A percentile compares a stretch with the other conserved stretches of the same genome.
phyloP scores from a whole-genome alignment of 192 early-diverging fungal species.

The Coemansia asiatica region DNA sequence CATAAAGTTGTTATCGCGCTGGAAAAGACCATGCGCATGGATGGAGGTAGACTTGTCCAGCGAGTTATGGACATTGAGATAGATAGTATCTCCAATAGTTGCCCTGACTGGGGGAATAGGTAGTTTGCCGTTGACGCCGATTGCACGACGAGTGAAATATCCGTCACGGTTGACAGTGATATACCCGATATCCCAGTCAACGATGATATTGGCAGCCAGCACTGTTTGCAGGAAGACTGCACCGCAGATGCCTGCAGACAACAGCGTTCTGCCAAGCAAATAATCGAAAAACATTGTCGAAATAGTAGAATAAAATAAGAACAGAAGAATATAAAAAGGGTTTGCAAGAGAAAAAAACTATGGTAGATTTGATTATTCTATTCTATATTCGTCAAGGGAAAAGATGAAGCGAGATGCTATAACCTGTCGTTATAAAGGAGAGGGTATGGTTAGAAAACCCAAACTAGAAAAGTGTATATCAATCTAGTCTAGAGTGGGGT shows the following conservation, averaged over 20 bases:
- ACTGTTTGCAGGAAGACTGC: not conserved
- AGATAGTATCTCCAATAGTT: constrained; percentile 23
- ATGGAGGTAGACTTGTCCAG: constrained; percentile 61
- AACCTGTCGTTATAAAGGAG: no score
- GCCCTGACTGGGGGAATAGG: constrained; percentile 53
- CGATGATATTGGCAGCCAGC: constrained; percentile 17
- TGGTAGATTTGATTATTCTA: no score
- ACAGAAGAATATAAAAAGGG: not conserved
- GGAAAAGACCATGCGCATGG: constrained; percentile 78
- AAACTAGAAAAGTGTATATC: no score
- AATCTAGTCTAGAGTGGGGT: no score
- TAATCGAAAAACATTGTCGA: not conserved
- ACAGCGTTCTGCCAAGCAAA: not conserved
- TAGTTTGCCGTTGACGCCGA: constrained; percentile 63
- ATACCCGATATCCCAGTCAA: constrained; percentile 68
- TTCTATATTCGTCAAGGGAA: no score
- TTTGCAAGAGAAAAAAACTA: not conserved
- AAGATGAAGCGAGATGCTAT: no score
- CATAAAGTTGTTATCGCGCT: constrained; percentile 63
- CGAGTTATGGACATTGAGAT: constrained; percentile 54
- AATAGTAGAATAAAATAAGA: not conserved
- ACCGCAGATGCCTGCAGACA: not conserved
- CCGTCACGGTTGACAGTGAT: constrained; percentile 65
- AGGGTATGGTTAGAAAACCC: no score
- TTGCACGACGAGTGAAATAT: constrained; percentile 58